Conservation (phyloP, 176 grass and related monocot genomes). For the Cocos nucifera region DNA sequence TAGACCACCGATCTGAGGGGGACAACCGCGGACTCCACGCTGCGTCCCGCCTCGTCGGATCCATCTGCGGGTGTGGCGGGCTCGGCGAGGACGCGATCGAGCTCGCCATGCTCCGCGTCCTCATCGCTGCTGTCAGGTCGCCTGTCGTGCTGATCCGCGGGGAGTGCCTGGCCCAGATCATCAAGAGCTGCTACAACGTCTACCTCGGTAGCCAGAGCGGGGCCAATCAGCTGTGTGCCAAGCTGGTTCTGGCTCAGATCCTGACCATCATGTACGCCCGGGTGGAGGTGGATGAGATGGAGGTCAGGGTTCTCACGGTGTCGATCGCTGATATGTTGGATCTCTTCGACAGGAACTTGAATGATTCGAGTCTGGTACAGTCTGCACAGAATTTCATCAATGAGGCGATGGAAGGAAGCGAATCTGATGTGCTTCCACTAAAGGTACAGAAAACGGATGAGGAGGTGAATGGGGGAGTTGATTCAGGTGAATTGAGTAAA, state of each 20-base stretch:
- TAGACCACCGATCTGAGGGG: slow-evolving; percentile 23
- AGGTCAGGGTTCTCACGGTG: slow-evolving; percentile 50
- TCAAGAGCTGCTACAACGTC: slow-evolving; percentile 81
- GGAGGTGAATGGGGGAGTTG: slow-evolving; percentile 17
- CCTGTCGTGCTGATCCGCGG: slow-evolving; percentile 42
- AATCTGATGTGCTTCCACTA: slow-evolving; percentile 21
- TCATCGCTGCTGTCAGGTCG: slow-evolving; percentile 67
- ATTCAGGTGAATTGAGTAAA: slow-evolving; percentile 36
- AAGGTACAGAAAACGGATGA: neutral
- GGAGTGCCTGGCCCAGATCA: slow-evolving; percentile 58
- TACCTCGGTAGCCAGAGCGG: slow-evolving; percentile 79
- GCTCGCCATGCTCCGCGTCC: slow-evolving; percentile 56
- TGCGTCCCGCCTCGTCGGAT: slow-evolving; percentile 43
- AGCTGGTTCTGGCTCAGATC: slow-evolving; percentile 90
- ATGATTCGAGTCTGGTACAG: slow-evolving; percentile 81
- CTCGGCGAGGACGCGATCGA: slow-evolving; percentile 66
- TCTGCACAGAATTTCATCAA: slow-evolving; percentile 78
- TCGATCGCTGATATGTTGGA: slow-evolving; percentile 92
- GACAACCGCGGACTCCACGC: slow-evolving; percentile 1
- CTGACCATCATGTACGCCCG: slow-evolving; percentile 53
- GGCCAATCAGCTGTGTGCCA: slow-evolving; percentile 78
- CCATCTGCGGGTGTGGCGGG: slow-evolving; percentile 34
- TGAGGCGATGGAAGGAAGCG: slow-evolving; percentile 71
- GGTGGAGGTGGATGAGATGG: slow-evolving; percentile 47
- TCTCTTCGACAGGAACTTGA: slow-evolving; percentile 87